Evolutionary conservation across 148 eudicot genomes (phyloP).

Genomic region (Amaranthus cruentus): DNA sequence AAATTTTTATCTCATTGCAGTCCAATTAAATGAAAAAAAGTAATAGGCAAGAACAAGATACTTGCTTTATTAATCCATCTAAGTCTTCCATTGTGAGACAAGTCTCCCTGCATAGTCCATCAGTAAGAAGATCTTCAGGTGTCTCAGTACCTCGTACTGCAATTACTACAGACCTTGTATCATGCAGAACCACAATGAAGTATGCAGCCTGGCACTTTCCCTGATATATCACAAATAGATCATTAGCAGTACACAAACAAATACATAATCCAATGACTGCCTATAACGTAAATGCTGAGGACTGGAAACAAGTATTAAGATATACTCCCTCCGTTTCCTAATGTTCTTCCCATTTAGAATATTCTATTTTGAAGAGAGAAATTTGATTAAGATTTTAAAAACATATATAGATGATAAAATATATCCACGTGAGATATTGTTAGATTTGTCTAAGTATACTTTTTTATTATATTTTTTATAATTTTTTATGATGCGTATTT

Average conservation of each 20-base stretch:
- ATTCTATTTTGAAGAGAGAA: too few relatives aligned
- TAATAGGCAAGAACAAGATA: slow-evolving; percentile 19
- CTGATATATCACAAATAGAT: slow-evolving; percentile 29
- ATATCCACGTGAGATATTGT: too few relatives aligned
- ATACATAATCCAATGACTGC: not conserved
- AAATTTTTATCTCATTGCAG: not conserved
- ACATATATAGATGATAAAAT: too few relatives aligned
- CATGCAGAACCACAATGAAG: slow-evolving; percentile 58
- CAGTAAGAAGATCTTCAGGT: slow-evolving; percentile 77
- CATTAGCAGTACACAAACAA: slow-evolving; percentile 8
- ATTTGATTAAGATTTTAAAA: too few relatives aligned
- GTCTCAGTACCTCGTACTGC: slow-evolving; percentile 78
- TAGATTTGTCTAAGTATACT: too few relatives aligned
- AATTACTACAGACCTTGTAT: slow-evolving; percentile 50
- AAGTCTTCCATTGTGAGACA: slow-evolving; percentile 49
- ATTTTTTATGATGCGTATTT: too few relatives aligned
- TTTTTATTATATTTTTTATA: too few relatives aligned
- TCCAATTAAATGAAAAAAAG: slow-evolving; percentile 4
- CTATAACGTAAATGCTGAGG: not conserved
- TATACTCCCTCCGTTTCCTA: too few relatives aligned
- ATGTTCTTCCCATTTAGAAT: too few relatives aligned
- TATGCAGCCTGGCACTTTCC: slow-evolving; percentile 70
- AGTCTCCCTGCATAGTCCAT: slow-evolving; percentile 74
- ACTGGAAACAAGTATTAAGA: not conserved
- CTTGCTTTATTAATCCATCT: slow-evolving; percentile 64